Evolutionary conservation across 495 filamentous ascomycete species (phyloP).

Genomic region (Neurospora sp.): DNA sequence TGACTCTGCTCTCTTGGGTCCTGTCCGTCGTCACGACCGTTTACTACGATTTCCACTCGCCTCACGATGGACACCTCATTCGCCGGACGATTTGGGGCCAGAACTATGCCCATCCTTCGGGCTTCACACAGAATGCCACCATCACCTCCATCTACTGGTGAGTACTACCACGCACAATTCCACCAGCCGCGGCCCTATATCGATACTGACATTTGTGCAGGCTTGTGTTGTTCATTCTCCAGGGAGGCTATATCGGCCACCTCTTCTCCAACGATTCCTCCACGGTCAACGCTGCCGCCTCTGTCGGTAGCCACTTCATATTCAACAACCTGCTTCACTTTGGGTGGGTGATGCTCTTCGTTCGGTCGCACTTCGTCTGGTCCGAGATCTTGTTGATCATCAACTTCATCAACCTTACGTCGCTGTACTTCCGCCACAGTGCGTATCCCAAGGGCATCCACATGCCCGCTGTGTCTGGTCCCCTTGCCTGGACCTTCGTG

Average conservation of each 20-base stretch:
- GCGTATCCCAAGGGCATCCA: slow-evolving; percentile 61
- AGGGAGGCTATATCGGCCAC: slow-evolving; percentile 63
- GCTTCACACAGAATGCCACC: slow-evolving; percentile 63
- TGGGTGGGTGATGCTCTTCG: slow-evolving; percentile 73
- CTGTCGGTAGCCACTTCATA: slow-evolving; percentile 77
- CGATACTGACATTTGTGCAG: slow-evolving; percentile 24
- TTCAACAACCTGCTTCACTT: slow-evolving; percentile 72
- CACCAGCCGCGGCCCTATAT: background rate
- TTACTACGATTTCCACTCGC: slow-evolving; percentile 56
- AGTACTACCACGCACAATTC: no score
- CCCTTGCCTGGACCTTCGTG: slow-evolving; percentile 74
- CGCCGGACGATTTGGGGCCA: slow-evolving; percentile 57
- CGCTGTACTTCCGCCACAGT: slow-evolving; percentile 70
- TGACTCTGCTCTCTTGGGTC: slow-evolving; percentile 62
- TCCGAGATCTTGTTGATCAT: slow-evolving; percentile 64
- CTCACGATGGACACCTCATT: slow-evolving; percentile 46
- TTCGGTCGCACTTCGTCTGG: slow-evolving; percentile 58
- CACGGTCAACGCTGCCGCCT: slow-evolving; percentile 56
- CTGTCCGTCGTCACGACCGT: slow-evolving; percentile 56
- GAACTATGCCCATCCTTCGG: slow-evolving; percentile 52
- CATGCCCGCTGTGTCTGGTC: slow-evolving; percentile 59
- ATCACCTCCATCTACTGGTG: slow-evolving; percentile 75
- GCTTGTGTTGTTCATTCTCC: slow-evolving; percentile 64
- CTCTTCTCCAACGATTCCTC: slow-evolving; percentile 57
- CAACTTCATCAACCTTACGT: slow-evolving; percentile 69